Conservation (phyloP, 2,329 filamentous ascomycete species). For the Arthrobotrys conoides region DNA sequence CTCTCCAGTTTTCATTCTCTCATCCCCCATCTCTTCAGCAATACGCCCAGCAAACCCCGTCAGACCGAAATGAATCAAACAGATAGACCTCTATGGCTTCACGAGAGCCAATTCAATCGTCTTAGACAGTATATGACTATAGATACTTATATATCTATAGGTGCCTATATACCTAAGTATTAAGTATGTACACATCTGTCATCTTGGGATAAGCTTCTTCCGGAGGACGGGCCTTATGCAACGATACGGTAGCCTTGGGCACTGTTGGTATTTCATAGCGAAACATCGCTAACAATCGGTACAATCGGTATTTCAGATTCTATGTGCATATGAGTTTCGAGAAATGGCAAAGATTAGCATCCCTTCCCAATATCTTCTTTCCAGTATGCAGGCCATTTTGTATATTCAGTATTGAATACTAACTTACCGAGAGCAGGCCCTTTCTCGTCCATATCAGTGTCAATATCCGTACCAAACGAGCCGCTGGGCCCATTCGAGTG, state of each 20-base stretch:
- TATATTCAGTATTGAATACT: neutral
- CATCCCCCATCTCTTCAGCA: neutral
- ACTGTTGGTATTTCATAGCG: conserved; percentile 1
- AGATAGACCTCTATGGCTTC: neutral
- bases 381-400: neutral
- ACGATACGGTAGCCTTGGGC: neutral
- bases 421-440: conserved; percentile 5
- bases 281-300: conserved; percentile 6
- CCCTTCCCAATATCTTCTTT: neutral
- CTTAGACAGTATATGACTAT: neutral
- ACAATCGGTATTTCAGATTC: neutral
- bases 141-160: neutral
- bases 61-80: neutral
- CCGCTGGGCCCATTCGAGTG: neutral
- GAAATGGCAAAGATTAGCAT: neutral
- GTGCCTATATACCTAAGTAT: neutral
- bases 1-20: neutral
- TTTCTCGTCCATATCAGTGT: neutral
- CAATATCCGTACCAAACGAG: neutral
- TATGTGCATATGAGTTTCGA: neutral
- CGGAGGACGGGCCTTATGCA: neutral
- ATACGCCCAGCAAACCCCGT: neutral
- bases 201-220: neutral
- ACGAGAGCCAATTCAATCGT: neutral
- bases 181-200: too few species aligned